Conservation (phyloP, 768 basidiomycete species). For the Pulveroboletus sp. region DNA sequence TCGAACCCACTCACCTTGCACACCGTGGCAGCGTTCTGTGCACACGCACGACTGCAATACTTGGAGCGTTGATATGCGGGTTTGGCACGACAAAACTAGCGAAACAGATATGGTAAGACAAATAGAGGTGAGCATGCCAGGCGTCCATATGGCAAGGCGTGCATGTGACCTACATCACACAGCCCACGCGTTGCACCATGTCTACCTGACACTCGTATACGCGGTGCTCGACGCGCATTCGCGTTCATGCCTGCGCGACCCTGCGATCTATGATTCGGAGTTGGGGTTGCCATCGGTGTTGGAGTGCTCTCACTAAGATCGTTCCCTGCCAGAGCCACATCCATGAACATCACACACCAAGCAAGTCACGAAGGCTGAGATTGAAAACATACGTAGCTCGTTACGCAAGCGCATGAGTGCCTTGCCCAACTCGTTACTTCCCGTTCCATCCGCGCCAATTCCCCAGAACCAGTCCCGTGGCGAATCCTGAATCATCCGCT, state of each 20-base stretch:
- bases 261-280: constrained; percentile 1
- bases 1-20: constrained; percentile 19
- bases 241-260: not conserved
- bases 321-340: constrained; percentile 6
- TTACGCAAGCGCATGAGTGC: constrained; percentile 59
- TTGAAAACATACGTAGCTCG: constrained; percentile 38
- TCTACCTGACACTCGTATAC: constrained; percentile 4
- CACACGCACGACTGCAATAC: constrained; percentile 61
- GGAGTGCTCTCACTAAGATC: not conserved
- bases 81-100: constrained; percentile 49
- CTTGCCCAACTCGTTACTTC: constrained; percentile 71
- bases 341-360: constrained; percentile 3
- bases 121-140: not conserved
- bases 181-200: constrained; percentile 5
- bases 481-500: constrained; percentile 44
- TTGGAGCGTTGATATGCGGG: constrained; percentile 51
- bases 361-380: not conserved
- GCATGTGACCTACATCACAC: constrained; percentile 21
- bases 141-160: not conserved
- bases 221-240: constrained; percentile 10
- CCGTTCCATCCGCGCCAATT: constrained; percentile 57
- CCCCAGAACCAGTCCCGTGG: constrained; percentile 78
- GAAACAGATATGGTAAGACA: constrained; percentile 4
- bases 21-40: constrained; percentile 35
- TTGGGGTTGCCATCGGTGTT: not conserved